A percentile compares a stretch with the other conserved stretches of the same genome.
These are phyloP conservation scores for Cinnamomum micranthum DNA, from an alignment of 164 flowering plant genomes.

Conservation along the genomic window DNA sequence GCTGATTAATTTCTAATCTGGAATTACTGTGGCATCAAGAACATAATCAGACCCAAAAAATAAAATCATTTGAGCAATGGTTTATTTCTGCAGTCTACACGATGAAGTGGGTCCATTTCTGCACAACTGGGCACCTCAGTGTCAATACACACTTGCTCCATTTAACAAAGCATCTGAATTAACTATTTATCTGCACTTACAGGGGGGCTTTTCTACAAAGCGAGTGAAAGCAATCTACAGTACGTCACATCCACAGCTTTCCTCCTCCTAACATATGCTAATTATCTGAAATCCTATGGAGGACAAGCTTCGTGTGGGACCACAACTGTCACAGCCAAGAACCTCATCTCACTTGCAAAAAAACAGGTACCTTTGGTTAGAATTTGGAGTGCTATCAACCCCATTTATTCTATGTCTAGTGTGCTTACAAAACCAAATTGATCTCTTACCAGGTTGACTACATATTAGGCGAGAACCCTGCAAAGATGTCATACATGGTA, in stretches of 20 bases:
- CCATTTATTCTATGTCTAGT: not conserved
- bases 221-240: slow-evolving; percentile 81
- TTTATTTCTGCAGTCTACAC: not conserved
- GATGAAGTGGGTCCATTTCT: not conserved
- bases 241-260: slow-evolving; percentile 77
- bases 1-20: not conserved
- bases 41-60: too few species aligned
- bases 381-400: not conserved
- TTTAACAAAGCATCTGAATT: not conserved
- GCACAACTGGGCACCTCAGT: too few species aligned
- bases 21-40: not conserved
- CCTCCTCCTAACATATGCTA: slow-evolving; percentile 75
- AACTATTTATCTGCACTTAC: slow-evolving; percentile 9
- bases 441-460: slow-evolving; percentile 56
- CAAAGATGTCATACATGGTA: slow-evolving; percentile 85
- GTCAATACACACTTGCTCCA: not conserved
- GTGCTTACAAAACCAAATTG: not conserved
- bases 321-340: slow-evolving; percentile 38
- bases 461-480: slow-evolving; percentile 80
- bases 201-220: slow-evolving; percentile 88
- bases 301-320: slow-evolving; percentile 47
- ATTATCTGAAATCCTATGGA: slow-evolving; percentile 45
- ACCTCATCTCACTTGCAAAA: slow-evolving; percentile 57
- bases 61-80: not conserved
- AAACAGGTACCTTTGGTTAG: slow-evolving; percentile 32